Conservation (phyloP, 1,284 basidiomycete genomes). For the Fomitopsis betulina region DNA sequence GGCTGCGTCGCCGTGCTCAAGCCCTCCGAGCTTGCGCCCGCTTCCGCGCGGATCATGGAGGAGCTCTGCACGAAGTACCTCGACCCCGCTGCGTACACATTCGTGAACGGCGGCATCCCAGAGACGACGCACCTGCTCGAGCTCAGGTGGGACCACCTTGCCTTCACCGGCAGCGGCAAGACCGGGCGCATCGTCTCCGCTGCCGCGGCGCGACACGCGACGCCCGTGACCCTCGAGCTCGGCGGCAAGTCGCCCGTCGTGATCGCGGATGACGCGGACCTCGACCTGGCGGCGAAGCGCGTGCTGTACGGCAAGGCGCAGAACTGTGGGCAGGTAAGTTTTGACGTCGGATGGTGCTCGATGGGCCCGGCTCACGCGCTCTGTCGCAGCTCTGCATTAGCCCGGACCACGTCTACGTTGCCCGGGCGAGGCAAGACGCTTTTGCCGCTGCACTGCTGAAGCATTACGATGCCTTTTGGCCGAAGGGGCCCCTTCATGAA, state of each 20-base stretch:
- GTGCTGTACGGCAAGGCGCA: slow-evolving; percentile 56
- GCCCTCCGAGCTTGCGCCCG: slow-evolving; percentile 56
- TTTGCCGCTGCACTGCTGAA: slow-evolving; percentile 49
- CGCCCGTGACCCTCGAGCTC: slow-evolving; percentile 61
- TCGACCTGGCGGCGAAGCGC: slow-evolving; percentile 39
- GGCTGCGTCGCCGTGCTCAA: slow-evolving; percentile 58
- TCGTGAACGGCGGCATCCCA: slow-evolving; percentile 56
- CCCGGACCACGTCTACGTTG: slow-evolving; percentile 61
- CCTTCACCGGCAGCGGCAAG: slow-evolving; percentile 46
- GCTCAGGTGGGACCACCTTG: slow-evolving; percentile 58
- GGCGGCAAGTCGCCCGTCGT: slow-evolving; percentile 67
- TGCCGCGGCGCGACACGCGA: slow-evolving; percentile 62
- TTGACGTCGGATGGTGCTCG: neutral
- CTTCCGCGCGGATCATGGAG: slow-evolving; percentile 47
- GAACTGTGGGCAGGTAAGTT: slow-evolving; percentile 43
- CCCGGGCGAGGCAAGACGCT: slow-evolving; percentile 41
- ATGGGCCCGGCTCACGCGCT: neutral
- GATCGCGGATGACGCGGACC: slow-evolving; percentile 41
- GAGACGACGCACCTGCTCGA: slow-evolving; percentile 49
- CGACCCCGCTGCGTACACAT: slow-evolving; percentile 40
- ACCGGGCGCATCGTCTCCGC: slow-evolving; percentile 58
- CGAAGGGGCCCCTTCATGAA: slow-evolving; percentile 35
- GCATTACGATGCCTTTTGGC: slow-evolving; percentile 31
- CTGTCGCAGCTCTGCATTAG: slow-evolving; percentile 49
- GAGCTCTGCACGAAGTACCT: slow-evolving; percentile 61